A percentile compares a stretch with the other conserved stretches of the same genome.
phyloP scores from a whole-genome alignment of 768 basidiomycete species.

The Agaricus sinodeliciosus region DNA sequence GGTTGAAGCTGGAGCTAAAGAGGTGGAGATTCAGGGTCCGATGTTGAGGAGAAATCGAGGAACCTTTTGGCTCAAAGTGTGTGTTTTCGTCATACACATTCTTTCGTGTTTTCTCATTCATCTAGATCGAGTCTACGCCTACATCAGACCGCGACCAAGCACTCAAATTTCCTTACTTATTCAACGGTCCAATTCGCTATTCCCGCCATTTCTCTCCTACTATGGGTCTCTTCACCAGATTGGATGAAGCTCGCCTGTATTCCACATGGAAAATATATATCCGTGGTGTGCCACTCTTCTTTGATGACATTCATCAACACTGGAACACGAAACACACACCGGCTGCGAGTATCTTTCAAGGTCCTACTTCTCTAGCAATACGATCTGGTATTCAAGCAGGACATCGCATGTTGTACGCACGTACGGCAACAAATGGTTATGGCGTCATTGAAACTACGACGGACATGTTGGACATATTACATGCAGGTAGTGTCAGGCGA shows the following conservation, averaged over 20 bases:
- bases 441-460: conserved; percentile 46
- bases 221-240: conserved; percentile 54
- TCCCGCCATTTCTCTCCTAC: conserved; percentile 68
- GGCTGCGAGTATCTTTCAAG: conserved; percentile 63
- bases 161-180: conserved; percentile 48
- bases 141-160: conserved; percentile 28
- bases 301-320: conserved; percentile 51
- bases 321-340: conserved; percentile 68
- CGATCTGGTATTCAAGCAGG: conserved; percentile 66
- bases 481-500: conserved; percentile 25
- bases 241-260: conserved; percentile 58
- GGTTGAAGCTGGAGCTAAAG: conserved; percentile 52
- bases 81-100: conserved; percentile 5
- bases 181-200: conserved; percentile 69
- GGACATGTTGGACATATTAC: conserved; percentile 47
- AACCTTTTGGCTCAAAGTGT: conserved; percentile 64
- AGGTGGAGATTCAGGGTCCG: conserved; percentile 51
- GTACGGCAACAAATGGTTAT: conserved; percentile 56
- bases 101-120: background rate
- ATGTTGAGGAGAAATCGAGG: conserved; percentile 45
- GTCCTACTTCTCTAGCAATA: conserved; percentile 55
- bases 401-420: conserved; percentile 70
- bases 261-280: conserved; percentile 78
- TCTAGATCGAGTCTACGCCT: conserved; percentile 54
- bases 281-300: conserved; percentile 50